Conservation (phyloP, 805 yeast genomes). For the Priceomyces carsonii region DNA sequence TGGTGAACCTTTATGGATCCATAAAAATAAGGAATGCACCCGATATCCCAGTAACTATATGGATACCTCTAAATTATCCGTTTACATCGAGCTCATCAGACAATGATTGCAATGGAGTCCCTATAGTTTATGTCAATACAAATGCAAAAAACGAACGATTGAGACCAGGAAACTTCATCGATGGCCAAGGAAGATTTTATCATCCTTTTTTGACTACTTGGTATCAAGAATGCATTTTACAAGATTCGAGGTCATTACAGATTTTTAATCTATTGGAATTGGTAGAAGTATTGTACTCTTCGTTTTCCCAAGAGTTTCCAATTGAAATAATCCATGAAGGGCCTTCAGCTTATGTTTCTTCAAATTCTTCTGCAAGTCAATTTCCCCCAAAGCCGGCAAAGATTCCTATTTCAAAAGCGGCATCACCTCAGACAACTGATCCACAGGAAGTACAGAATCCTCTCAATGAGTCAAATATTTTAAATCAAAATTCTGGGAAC, state of each 20-base stretch:
- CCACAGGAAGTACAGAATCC: not conserved
- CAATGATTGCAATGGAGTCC: slow-evolving; percentile 43
- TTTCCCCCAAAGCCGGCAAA: slow-evolving; percentile 18
- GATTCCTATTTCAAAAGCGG: too few species aligned
- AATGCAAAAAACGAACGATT: slow-evolving; percentile 39
- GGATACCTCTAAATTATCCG: slow-evolving; percentile 80
- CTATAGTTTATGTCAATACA: slow-evolving; percentile 64
- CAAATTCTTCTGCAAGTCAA: slow-evolving; percentile 4
- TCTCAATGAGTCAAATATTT: slow-evolving; percentile 1
- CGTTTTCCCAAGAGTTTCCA: slow-evolving; percentile 47
- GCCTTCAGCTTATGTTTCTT: slow-evolving; percentile 6
- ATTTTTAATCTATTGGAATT: slow-evolving; percentile 31
- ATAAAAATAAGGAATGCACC: slow-evolving; percentile 32
- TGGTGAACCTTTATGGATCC: slow-evolving; percentile 66
- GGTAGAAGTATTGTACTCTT: slow-evolving; percentile 27
- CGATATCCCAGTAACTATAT: slow-evolving; percentile 58
- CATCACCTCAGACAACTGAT: too few species aligned
- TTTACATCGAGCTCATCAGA: slow-evolving; percentile 9
- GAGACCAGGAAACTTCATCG: slow-evolving; percentile 65
- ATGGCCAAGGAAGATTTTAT: slow-evolving; percentile 68
- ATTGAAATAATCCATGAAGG: slow-evolving; percentile 38
- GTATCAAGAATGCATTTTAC: slow-evolving; percentile 28
- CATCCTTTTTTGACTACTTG: slow-evolving; percentile 69
- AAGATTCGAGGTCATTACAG: slow-evolving; percentile 6
- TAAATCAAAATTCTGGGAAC: too few species aligned